Percentiles rank a stretch among this genome's conserved stretches.
These are phyloP conservation scores for Elongisporangium anandrum DNA, from an alignment of 352 stramenopile genomes.

Conservation along the genomic window DNA sequence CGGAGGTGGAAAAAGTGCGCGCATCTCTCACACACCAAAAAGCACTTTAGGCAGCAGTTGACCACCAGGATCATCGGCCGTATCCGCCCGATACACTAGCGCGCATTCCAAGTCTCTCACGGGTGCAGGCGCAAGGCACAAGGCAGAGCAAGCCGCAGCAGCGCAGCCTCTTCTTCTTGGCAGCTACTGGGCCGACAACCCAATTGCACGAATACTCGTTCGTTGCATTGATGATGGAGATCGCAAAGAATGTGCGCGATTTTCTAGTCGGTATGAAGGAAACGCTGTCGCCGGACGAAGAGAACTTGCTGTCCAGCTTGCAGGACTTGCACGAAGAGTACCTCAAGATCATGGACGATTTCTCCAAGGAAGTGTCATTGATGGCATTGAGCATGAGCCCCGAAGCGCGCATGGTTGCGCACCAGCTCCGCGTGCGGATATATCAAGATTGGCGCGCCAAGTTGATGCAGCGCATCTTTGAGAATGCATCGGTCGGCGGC, in stretches of 20 bases:
- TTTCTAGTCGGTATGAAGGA: conserved; percentile 82
- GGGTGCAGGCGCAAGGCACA: background rate
- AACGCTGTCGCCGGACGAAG: conserved; percentile 59
- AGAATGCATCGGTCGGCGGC: conserved; percentile 35
- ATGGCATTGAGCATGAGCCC: conserved; percentile 69
- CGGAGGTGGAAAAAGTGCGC: background rate
- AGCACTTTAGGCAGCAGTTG: background rate
- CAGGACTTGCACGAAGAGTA: conserved; percentile 69
- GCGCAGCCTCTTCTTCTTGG: background rate
- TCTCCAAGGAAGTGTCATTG: conserved; percentile 43
- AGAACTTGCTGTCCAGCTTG: conserved; percentile 55
- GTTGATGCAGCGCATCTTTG: conserved; percentile 67
- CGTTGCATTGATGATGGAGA: conserved; percentile 45
- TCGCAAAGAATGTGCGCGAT: conserved; percentile 75
- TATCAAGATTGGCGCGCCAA: conserved; percentile 81
- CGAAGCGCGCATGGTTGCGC: conserved; percentile 65
- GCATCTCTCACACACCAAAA: background rate
- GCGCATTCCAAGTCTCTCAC: background rate
- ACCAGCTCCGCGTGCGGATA: conserved; percentile 72
- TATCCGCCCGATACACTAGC: background rate
- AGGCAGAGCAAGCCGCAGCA: background rate
- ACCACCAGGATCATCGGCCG: background rate
- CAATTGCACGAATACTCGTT: background rate
- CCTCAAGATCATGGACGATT: conserved; percentile 66
- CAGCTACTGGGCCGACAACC: conserved; percentile 3